Evolutionary conservation across 345 rosid species (phyloP).

Genomic region (Aethionema arabicum): DNA sequence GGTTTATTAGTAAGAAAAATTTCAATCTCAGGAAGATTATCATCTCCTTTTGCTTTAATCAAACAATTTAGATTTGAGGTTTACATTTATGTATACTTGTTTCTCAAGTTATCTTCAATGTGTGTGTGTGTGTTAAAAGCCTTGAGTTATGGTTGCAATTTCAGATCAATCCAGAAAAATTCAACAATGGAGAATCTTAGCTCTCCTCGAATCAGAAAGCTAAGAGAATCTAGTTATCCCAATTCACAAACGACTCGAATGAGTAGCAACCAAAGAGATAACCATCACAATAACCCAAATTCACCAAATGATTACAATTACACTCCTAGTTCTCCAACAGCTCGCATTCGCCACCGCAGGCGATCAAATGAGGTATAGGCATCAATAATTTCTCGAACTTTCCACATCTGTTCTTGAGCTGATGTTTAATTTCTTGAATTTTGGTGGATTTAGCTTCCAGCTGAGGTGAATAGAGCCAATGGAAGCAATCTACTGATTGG

Average conservation of each 20-base stretch:
- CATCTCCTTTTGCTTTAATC: constrained; percentile 7
- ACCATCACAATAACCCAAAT: constrained; percentile 27
- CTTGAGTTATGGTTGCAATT: constrained; percentile 1
- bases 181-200: not conserved
- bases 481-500: constrained; percentile 58
- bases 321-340: constrained; percentile 38
- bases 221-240: constrained; percentile 24
- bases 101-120: constrained; percentile 16
- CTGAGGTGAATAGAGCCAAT: constrained; percentile 55
- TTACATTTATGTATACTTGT: constrained; percentile 18
- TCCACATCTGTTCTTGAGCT: constrained; percentile 2
- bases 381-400: not conserved
- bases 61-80: not conserved
- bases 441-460: constrained; percentile 26
- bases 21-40: not conserved
- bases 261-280: constrained; percentile 35
- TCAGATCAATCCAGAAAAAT: constrained; percentile 19
- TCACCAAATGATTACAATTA: constrained; percentile 37
- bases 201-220: constrained; percentile 31
- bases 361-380: constrained; percentile 42
- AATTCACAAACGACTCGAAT: constrained; percentile 24
- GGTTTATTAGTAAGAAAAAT: not conserved
- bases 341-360: constrained; percentile 43
- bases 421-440: not conserved
- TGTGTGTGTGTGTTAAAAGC: not conserved